Conservation (phyloP, 441 rosid genomes). For the Eruca vesicaria region DNA sequence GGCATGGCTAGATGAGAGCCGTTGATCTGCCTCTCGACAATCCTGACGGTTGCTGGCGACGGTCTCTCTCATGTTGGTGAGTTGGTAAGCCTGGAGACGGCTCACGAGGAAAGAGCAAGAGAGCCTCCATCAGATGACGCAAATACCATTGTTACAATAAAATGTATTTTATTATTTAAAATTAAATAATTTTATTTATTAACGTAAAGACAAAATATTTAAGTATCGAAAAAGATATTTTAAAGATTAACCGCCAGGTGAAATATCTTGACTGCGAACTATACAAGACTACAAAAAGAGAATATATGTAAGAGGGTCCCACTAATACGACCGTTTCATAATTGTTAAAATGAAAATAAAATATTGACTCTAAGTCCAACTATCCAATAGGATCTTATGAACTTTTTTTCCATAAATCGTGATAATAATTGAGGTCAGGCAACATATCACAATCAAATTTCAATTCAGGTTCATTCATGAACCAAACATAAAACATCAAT, state of each 20-base stretch:
- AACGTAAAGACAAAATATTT: not conserved
- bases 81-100: conserved; percentile 1
- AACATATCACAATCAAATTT: too few species aligned
- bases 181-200: not conserved
- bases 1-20: not conserved
- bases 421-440: too few species aligned
- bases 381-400: not conserved
- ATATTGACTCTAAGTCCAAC: not conserved
- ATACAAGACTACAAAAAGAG: not conserved
- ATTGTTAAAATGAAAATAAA: not conserved
- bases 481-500: too few species aligned
- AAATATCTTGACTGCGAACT: conserved; percentile 12
- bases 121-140: not conserved
- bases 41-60: conserved; percentile 19
- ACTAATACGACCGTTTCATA: not conserved
- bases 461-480: too few species aligned
- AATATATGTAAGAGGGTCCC: conserved; percentile 2
- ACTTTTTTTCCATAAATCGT: not conserved
- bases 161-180: not conserved
- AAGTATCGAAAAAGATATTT: not conserved
- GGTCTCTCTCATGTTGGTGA: conserved; percentile 13
- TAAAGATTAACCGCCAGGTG: conserved; percentile 5
- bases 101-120: conserved; percentile 17
- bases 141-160: not conserved
- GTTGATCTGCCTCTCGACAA: conserved; percentile 2